Base-by-base conservation (phyloP, 108 stramenopile species). In the Cyclostephanos invisitatus region DNA sequence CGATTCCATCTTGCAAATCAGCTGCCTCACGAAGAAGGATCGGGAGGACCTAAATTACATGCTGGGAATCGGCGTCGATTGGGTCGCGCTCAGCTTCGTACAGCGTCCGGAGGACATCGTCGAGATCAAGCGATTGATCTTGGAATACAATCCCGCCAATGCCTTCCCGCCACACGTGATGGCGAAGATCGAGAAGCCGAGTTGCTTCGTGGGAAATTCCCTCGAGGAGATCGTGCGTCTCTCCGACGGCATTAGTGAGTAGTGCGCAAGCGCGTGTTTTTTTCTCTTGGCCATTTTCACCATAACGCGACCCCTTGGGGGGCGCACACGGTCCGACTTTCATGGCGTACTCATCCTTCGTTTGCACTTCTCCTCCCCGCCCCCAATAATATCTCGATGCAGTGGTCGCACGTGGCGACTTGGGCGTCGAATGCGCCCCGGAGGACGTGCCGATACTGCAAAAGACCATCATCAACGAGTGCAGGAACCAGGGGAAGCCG, bases 121-220 rank as follows among this genome's bases (percentile, higher is more conserved):
- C n/a, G 96, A 97, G 62, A 91, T 97, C 37, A 83, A 85, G 24
- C 62, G 46, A 25, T 59, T 93, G 56, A 92, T 98, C 55, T 83
- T 90, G 71, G 81, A 71, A 42, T 80, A 89, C 51, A 64, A 87
- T 48, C 88, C 87, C 0, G 69, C 75, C 28, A 89, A 81, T n/a
- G 36, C 74, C 10, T 89, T 84, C 73, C 81, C 83, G 42, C 93
- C 91, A 18, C 81, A 81, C 66, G 82, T 98, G 63, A 95, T 98
- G 96, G 96, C 96, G 20, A 98, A 98, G 82, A 91, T 98, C 70
- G 97, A 98, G 86, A 98, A 98, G 73, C 97, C 96, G 36, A 57
- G 56, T 32, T 91, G 90, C 62, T 92, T 90, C 60, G 81, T 87
- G 6, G 91, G 84, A 21, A 85, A 93, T 54, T 82, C 84, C 51